Percentiles rank a stretch among this genome's conserved stretches.
Evolutionary conservation across 192 early-diverging fungal species (phyloP).

Genomic region (Coemansia sp.): DNA sequence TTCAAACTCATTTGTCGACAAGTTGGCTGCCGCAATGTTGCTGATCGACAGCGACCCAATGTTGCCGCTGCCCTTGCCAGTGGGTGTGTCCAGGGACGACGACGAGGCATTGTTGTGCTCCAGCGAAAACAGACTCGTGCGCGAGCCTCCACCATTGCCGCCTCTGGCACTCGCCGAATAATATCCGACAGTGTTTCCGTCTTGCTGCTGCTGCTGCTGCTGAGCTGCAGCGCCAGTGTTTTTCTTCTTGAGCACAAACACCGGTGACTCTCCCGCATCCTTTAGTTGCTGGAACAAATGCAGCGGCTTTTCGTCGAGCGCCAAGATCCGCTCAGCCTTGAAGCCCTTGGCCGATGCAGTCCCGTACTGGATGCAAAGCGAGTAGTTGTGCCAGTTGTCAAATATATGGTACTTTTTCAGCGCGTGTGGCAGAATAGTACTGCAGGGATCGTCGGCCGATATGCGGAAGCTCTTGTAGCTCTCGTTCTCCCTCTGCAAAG

Average conservation of each 20-base stretch:
- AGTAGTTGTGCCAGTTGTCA: constrained; percentile 84
- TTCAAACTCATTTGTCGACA: constrained; percentile 36
- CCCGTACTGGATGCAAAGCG: constrained; percentile 76
- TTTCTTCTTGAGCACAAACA: constrained; percentile 69
- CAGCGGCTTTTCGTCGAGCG: constrained; percentile 74
- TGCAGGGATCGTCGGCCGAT: constrained; percentile 74
- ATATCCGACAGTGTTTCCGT: neutral
- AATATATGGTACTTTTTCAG: constrained; percentile 89
- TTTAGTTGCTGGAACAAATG: constrained; percentile 66
- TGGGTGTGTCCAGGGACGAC: constrained; percentile 37
- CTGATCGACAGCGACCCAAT: constrained; percentile 8
- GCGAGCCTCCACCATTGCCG: constrained; percentile 22
- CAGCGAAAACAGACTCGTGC: constrained; percentile 38
- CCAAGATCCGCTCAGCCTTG: constrained; percentile 62
- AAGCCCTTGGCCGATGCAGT: constrained; percentile 41
- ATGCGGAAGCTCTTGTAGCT: constrained; percentile 85
- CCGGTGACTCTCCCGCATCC: constrained; percentile 63
- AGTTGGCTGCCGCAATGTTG: constrained; percentile 10
- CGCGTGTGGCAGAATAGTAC: constrained; percentile 78
- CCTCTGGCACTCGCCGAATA: neutral
- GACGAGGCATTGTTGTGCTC: constrained; percentile 43
- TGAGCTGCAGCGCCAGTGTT: constrained; percentile 4
- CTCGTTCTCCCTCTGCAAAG: constrained; percentile 61
- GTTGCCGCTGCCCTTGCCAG: constrained; percentile 8
- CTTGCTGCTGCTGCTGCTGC: too few species aligned